These are phyloP conservation scores for Elsinoe australis DNA, from an alignment of 2,329 filamentous ascomycete genomes.

Conservation along the genomic window DNA sequence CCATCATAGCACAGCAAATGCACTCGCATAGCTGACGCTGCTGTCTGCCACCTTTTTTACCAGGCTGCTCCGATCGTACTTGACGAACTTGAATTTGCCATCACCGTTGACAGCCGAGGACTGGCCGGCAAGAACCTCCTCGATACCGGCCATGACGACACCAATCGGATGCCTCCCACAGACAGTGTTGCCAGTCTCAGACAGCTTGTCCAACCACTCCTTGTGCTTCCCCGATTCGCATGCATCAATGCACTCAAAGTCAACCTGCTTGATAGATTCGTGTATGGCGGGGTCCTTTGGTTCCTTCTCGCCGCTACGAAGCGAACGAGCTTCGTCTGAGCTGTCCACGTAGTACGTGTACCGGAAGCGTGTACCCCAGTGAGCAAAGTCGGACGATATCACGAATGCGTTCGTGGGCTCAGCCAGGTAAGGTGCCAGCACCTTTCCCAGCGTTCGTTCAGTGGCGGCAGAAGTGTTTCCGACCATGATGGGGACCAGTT, in stretches of 20 bases:
- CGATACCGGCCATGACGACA: slow-evolving; percentile 80
- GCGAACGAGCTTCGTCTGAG: slow-evolving; percentile 36
- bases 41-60: slow-evolving; percentile 61
- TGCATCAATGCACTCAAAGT: slow-evolving; percentile 74
- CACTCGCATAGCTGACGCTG: slow-evolving; percentile 92
- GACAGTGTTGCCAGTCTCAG: slow-evolving; percentile 76
- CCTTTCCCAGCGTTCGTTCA: slow-evolving; percentile 59
- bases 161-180: slow-evolving; percentile 94
- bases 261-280: slow-evolving; percentile 73
- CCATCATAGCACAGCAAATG: slow-evolving; percentile 59
- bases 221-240: slow-evolving; percentile 69
- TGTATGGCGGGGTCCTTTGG: slow-evolving; percentile 56
- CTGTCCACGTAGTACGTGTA: slow-evolving; percentile 70
- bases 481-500: slow-evolving; percentile 76
- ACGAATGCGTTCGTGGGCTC: slow-evolving; percentile 75
- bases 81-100: slow-evolving; percentile 62
- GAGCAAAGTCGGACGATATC: slow-evolving; percentile 91
- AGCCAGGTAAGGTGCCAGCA: slow-evolving; percentile 70
- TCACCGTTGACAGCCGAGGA: too few relatives aligned
- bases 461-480: slow-evolving; percentile 60
- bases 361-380: slow-evolving; percentile 80
- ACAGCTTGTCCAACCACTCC: slow-evolving; percentile 60
- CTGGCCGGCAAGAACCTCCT: slow-evolving; percentile 50
- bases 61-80: slow-evolving; percentile 80
- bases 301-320: slow-evolving; percentile 36